Conservation (phyloP, 2,329 filamentous ascomycete species). For the Pseudohalonectria lignicola region DNA sequence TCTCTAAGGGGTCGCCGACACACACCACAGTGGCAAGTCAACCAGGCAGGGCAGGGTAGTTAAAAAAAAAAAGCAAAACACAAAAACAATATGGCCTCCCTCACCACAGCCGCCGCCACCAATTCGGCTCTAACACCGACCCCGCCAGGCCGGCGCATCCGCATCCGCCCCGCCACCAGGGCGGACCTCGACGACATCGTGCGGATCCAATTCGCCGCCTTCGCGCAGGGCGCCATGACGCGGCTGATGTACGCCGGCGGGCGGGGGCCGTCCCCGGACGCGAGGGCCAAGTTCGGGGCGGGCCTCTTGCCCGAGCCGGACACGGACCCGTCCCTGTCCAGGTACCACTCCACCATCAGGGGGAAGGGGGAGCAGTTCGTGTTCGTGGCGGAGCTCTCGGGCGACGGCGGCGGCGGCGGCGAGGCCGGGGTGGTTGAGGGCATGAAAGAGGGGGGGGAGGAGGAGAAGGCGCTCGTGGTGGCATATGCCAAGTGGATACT, state of each 20-base stretch:
- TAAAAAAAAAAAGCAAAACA: neutral
- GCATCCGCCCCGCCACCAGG: constrained; percentile 10
- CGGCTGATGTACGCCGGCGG: constrained; percentile 14
- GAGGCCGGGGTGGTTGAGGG: too few species aligned
- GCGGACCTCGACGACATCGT: constrained; percentile 10
- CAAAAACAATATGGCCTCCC: neutral
- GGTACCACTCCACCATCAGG: constrained; percentile 2
- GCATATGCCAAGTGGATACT: constrained; percentile 17
- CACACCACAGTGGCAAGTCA: too few species aligned
- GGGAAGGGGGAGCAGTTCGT: constrained; percentile 7
- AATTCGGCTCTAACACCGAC: too few species aligned
- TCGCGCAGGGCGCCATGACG: constrained; percentile 10
- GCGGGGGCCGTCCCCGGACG: constrained; percentile 9
- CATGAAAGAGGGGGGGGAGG: too few species aligned
- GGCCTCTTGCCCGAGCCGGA: constrained; percentile 6
- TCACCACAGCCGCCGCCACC: neutral
- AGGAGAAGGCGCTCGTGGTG: constrained; percentile 17
- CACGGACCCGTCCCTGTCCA: neutral
- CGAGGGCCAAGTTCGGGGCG: constrained; percentile 7
- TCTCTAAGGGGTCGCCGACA: too few species aligned
- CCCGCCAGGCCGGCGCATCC: constrained; percentile 6
- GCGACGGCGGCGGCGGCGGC: constrained; percentile 2
- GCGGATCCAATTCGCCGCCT: constrained; percentile 12
- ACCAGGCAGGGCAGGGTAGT: too few species aligned
- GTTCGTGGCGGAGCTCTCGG: constrained; percentile 14